A percentile compares a stretch with the other conserved stretches of the same genome.
phyloP scores from a whole-genome alignment of 805 yeast species.

The Metschnikowia lunata region DNA sequence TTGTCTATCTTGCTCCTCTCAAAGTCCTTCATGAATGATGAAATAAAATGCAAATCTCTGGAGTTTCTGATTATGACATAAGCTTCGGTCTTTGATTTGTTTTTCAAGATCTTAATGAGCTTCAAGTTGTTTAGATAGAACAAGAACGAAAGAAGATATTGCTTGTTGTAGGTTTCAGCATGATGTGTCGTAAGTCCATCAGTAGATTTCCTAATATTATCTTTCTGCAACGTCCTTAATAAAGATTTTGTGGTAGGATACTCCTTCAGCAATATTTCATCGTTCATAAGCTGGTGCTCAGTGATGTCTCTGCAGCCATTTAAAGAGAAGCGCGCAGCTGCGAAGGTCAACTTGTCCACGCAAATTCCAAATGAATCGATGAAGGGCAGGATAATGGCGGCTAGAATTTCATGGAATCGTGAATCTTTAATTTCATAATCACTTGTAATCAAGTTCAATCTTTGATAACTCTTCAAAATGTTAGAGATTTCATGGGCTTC shows the following conservation, averaged over 20 bases:
- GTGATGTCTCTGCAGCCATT: constrained; percentile 12
- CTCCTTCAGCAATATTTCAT: constrained; percentile 20
- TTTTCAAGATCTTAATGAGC: constrained; percentile 35
- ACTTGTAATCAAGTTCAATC: constrained; percentile 15
- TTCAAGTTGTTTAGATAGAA: constrained; percentile 34
- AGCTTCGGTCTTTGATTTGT: constrained; percentile 39
- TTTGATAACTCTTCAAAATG: constrained; percentile 21
- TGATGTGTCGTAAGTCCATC: constrained; percentile 16
- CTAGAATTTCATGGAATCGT: constrained; percentile 22
- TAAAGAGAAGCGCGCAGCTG: constrained; percentile 8
- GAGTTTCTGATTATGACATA: constrained; percentile 30
- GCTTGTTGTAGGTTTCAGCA: constrained; percentile 38
- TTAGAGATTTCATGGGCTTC: constrained; percentile 24
- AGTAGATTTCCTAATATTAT: constrained; percentile 13
- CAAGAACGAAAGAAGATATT: constrained; percentile 36
- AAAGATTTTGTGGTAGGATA: constrained; percentile 17
- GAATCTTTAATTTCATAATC: constrained; percentile 21
- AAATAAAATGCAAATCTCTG: constrained; percentile 25
- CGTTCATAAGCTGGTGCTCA: constrained; percentile 24
- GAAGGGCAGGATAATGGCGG: constrained; percentile 32
- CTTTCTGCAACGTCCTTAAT: constrained; percentile 15
- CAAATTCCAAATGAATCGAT: constrained; percentile 31
- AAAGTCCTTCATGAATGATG: constrained; percentile 22
- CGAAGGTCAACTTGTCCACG: constrained; percentile 18
- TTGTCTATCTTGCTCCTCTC: constrained; percentile 17